Evolutionary conservation across 768 basidiomycete genomes (phyloP).

Genomic region (Hemileccinum impolitum): DNA sequence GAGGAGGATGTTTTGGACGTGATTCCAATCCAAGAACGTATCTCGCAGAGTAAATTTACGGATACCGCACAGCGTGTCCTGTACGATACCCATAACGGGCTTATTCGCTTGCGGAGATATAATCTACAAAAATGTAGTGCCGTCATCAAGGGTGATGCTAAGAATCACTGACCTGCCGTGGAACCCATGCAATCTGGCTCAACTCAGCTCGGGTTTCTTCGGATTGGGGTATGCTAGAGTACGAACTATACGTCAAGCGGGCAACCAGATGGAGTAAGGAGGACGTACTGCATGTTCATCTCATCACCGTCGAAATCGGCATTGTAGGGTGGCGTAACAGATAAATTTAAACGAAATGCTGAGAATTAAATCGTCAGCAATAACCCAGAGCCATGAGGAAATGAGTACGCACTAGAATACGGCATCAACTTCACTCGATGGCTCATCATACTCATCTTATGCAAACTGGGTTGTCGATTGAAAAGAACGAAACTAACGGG

Average conservation of each 20-base stretch:
- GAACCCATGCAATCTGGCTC: constrained; percentile 98
- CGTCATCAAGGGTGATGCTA: not conserved
- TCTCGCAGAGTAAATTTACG: constrained; percentile 97
- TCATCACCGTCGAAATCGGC: constrained; percentile 99
- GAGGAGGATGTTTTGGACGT: constrained; percentile 94
- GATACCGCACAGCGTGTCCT: constrained; percentile 96
- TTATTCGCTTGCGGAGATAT: constrained; percentile 99
- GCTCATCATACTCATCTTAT: constrained; percentile 99
- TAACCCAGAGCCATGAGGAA: not conserved
- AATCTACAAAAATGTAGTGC: constrained; percentile 52
- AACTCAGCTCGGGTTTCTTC: constrained; percentile 98
- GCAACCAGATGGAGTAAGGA: not conserved
- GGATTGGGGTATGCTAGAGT: constrained; percentile 84
- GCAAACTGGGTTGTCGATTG: constrained; percentile 96
- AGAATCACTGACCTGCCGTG: constrained; percentile 67
- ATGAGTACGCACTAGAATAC: constrained; percentile 78
- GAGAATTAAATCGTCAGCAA: constrained; percentile 16
- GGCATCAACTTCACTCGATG: constrained; percentile 97
- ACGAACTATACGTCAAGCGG: constrained; percentile 7
- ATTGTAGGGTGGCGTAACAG: constrained; percentile 98
- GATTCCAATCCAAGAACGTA: constrained; percentile 91
- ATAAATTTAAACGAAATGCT: constrained; percentile 98
- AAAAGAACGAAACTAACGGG: constrained; percentile 53
- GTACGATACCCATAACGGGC: constrained; percentile 99
- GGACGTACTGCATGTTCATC: constrained; percentile 99